Base-by-base conservation (phyloP, 768 basidiomycete genomes). In the Leccinum imitatum region DNA sequence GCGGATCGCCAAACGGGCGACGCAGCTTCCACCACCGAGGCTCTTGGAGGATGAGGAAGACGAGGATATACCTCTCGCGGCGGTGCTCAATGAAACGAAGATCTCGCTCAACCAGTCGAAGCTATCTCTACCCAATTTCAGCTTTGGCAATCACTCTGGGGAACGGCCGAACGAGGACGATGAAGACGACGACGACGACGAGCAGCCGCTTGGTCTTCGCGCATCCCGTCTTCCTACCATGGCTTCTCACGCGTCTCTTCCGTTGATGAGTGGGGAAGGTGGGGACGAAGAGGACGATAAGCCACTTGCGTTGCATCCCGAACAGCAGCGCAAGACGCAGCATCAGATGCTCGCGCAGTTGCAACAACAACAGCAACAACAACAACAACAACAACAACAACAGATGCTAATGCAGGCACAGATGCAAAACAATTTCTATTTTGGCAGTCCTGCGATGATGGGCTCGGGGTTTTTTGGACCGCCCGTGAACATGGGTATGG, bases 351-450 rank as follows among this genome's bases (percentile, higher is more conserved):
- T 78, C 44, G 65, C 71, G 15, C 73, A 75, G 52, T 67, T 73
- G 47, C 85, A 85, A 61, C 82, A 81, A 56, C 50, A 51, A 3
- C 82, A 81, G 55, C 51, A 52, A 1, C 50, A 84, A 59, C 82
- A 84, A 3, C 62, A 85, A 59, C 82, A 84, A 59, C 82, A 84
- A 3, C 62, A 85, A 59, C 82, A 82, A 56, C 84, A 85, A 59
- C 83, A 84, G 68, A 80, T 90, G 76, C 82, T 89, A 82, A 82
- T 90, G 81, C 88, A 88, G 63, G 83, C 88, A 39, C 91, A 91
- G 66, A 78, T 91, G 77, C 85, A 87, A 41, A 86, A 82, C 61
- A 87, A 76, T 68, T 87, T 92, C 81, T 87, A 89, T 69, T 90
- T 91, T 76, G 81, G 82, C 55, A 73, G 78, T 9, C 80, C 85